A percentile compares a stretch with the other conserved stretches of the same genome.
Conservation (phyloP, 306 rosid species). For the Trifolium pratense region DNA sequence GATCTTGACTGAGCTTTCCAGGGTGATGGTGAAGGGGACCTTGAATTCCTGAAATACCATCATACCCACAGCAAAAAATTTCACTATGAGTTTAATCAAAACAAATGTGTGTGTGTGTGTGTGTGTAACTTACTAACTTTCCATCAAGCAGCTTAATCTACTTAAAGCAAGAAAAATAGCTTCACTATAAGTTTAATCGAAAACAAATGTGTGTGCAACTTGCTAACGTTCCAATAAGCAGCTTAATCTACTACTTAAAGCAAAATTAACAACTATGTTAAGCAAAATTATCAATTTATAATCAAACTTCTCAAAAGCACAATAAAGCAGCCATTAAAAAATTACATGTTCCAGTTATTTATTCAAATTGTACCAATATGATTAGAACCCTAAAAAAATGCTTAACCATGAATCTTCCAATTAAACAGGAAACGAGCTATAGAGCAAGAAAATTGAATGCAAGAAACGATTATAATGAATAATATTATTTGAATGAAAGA, state of each 20-base stretch:
- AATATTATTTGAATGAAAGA: not conserved
- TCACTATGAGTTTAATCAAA: not conserved
- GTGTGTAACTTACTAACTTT: not conserved
- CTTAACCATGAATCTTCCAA: not conserved
- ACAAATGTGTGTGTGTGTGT: not conserved
- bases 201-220: not conserved
- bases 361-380: not conserved
- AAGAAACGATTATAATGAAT: not conserved
- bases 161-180: no score
- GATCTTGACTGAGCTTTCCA: conserved; percentile 78
- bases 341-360: not conserved
- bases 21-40: conserved; percentile 86
- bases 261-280: not conserved
- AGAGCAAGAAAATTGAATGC: not conserved
- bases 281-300: not conserved
- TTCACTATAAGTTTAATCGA: not conserved
- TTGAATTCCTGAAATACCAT: conserved; percentile 63
- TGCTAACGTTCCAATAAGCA: not conserved
- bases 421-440: not conserved
- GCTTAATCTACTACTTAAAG: not conserved
- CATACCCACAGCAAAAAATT: not conserved
- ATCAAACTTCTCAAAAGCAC: not conserved
- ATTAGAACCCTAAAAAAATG: not conserved
- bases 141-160: no score
- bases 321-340: not conserved